Evolutionary conservation across 306 rosid genomes (phyloP), one percentile per base, ranked within the genome.

Genomic region (Pterocarpus santalinus): DNA sequence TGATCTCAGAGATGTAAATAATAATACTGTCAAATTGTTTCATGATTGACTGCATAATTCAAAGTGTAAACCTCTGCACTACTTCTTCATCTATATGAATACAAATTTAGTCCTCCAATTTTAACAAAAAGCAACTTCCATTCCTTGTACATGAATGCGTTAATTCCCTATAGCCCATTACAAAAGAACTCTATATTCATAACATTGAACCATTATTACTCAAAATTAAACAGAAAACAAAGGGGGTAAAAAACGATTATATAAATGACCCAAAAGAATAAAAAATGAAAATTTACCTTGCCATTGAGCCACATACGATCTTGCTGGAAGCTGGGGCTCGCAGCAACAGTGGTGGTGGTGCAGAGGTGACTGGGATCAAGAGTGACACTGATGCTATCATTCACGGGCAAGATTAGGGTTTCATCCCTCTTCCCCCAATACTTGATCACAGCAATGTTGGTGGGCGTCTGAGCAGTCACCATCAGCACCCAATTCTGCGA

Each of bases 371-470:
- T 77, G 17, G 98, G 99, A 84, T 95, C 99, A 81, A 95, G 98
- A 57, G 99, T 95, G 7, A 93, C 97, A 64, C 99, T 95, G 72
- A 93, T 95, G 69, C 99, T 95, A 75, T 95, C 99, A 60, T 95
- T 95, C 6, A 95, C 92, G 1, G 99, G 98, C 81, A 95, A 79
- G 79, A 95, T 93, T 5, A 95, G 89, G 62, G 83, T 83, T 81
- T 95, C 99, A 64, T 95, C 98, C 51, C 99, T 88, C 87, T 95
- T 95, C 0, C 99, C 99, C 99, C 99, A 95, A 80, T 95, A 95
- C 86, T 95, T 95, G 68, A 95, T 95, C 33, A 95, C 99, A 14
- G 99, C 98, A 71, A 95, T 95, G 89, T 95, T 95, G 12, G 98
- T 95, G 1, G 99, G 99, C 9, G 99, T 93, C 78, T 94, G 98